Base-by-base conservation (phyloP, 2,329 filamentous ascomycete species). In the Xylariaceae sp. region DNA sequence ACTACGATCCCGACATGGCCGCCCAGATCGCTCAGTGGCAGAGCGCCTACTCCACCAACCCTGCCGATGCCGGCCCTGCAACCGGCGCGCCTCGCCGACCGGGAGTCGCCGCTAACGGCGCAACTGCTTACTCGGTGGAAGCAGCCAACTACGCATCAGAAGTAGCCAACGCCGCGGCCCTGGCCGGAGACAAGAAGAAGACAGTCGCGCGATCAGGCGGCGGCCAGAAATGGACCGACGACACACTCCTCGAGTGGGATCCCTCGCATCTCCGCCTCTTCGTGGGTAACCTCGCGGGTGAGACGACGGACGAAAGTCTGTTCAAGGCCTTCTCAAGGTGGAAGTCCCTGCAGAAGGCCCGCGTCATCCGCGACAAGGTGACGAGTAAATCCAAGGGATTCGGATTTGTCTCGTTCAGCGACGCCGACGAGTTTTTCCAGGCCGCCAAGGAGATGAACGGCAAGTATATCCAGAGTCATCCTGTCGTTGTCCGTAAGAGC, bases 391-490 rank as follows among this genome's bases (percentile, higher is more conserved):
- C 89, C 66, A 96, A 94, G 69, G 94, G 93, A 0, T 99, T 90
- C 68, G 94, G 94, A 2, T 99, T 99, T 66, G 92, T 99, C 50
- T 94, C 90, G 71, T 97, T 99, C 73, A 88, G 86, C 63, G 89
- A 97, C 67, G 89, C 91, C 31, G 94, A 99, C 69, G 92, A 97
- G 66, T 97, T 95, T 70, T 97, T 99, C 77, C 84, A 90, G 64
- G 93, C 94, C 1, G 93, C 91, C 64, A 91, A 94, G 74, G 93
- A 97, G 75, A 97, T 97, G 94, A 89, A 97, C 66, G 92, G 92
- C 63, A 97, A 99, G 75, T 99, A 99, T 73, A 97, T 99, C 67
- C 93, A 96, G 64, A 97, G 91, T 69, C 94, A 97, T 71, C 94
- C 94, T 0, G 89, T 97, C 28, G 77, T 89, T 22, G 82, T 97